Percentiles rank a stretch among this genome's conserved stretches.
phyloP scores from a whole-genome alignment of 805 yeast genomes.

The Candida easanensis region DNA sequence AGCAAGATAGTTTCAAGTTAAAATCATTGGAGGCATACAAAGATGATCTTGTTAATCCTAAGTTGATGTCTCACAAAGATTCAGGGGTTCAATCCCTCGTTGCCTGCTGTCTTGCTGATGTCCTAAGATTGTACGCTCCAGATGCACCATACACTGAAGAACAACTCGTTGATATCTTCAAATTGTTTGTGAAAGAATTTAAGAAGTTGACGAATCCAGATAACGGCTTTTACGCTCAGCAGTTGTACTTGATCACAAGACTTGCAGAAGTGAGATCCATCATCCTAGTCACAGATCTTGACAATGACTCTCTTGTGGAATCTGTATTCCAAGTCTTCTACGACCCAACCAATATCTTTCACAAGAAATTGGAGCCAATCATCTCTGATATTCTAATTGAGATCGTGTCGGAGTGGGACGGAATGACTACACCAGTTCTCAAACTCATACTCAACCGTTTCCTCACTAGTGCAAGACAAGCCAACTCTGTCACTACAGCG shows the following conservation, averaged over 20 bases:
- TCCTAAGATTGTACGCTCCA: conserved; percentile 78
- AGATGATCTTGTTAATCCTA: conserved; percentile 52
- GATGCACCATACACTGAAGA: conserved; percentile 79
- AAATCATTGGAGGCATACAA: conserved; percentile 43
- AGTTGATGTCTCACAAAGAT: conserved; percentile 59
- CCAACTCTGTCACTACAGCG: conserved; percentile 17
- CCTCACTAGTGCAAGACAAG: conserved; percentile 27
- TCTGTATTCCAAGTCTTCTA: conserved; percentile 62
- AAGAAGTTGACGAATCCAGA: conserved; percentile 51
- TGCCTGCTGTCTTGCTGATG: conserved; percentile 74
- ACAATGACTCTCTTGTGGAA: conserved; percentile 56
- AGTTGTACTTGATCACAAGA: conserved; percentile 60
- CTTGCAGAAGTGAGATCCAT: conserved; percentile 75
- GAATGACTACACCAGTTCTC: conserved; percentile 58
- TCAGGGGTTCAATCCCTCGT: conserved; percentile 64
- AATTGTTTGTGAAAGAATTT: conserved; percentile 62
- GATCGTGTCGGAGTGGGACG: conserved; percentile 66
- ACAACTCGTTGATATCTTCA: conserved; percentile 64
- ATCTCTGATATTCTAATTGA: conserved; percentile 73
- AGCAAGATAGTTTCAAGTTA: conserved; percentile 57
- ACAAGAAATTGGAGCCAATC: conserved; percentile 53
- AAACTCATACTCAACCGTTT: conserved; percentile 66
- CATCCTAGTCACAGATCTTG: conserved; percentile 71
- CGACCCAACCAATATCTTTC: conserved; percentile 45
- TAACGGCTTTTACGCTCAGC: conserved; percentile 60